Conservation (phyloP, 2,329 filamentous ascomycete species). For the Phyllosticta citriasiana region DNA sequence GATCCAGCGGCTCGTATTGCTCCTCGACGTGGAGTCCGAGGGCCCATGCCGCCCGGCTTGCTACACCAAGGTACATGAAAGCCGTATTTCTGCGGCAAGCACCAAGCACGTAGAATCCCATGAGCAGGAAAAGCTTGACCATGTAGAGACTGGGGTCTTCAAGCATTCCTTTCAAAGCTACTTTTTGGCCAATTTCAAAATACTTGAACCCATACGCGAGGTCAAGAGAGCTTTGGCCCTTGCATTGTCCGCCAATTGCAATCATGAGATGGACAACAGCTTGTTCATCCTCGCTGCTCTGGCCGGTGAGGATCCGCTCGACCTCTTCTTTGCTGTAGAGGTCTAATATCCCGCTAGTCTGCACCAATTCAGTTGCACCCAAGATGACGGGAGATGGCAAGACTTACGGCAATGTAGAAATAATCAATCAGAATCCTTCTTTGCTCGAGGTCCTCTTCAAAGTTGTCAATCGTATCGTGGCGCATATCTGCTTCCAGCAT, state of each 20-base stretch:
- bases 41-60: conserved; percentile 46
- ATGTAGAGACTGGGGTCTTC: conserved; percentile 45
- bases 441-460: conserved; percentile 24
- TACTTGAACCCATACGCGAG: conserved; percentile 28
- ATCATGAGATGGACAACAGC: conserved; percentile 36
- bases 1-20: conserved; percentile 17
- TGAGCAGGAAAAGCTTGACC: conserved; percentile 43
- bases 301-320: neutral
- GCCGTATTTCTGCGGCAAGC: conserved; percentile 50
- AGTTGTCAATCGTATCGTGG: conserved; percentile 17
- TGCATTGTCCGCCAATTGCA: conserved; percentile 45
- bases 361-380: conserved; percentile 3
- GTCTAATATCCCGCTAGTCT: conserved; percentile 35
- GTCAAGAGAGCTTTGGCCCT: conserved; percentile 19
- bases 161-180: conserved; percentile 42
- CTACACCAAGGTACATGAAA: conserved; percentile 54
- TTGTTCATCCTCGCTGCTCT: conserved; percentile 11
- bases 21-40: conserved; percentile 43
- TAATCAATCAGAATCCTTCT: conserved; percentile 22
- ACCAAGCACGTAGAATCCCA: conserved; percentile 51
- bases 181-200: conserved; percentile 40
- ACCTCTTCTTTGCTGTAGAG: conserved; percentile 23
- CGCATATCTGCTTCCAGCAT: conserved; percentile 43
- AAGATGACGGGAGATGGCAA: conserved; percentile 19
- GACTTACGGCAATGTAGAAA: conserved; percentile 24